Evolutionary conservation across 2,329 filamentous ascomycete species (phyloP).

Genomic region (Hirsutella thompsonii): DNA sequence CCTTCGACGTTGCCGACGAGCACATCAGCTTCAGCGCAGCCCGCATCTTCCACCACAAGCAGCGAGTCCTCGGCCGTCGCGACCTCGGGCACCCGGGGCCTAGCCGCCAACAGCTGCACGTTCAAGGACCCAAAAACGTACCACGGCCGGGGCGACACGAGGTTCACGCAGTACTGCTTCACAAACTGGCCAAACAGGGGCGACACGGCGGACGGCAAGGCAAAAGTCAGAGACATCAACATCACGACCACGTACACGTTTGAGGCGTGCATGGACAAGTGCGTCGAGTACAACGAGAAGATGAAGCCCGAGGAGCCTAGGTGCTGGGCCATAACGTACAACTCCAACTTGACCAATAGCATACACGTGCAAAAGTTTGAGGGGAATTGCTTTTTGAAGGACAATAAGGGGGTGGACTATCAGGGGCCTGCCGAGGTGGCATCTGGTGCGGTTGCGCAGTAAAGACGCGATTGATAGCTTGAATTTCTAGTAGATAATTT

Average conservation of each 20-base stretch:
- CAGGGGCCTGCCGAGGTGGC: neutral
- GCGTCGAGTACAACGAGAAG: slow-evolving; percentile 5
- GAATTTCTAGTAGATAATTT: too few species aligned
- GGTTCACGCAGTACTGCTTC: slow-evolving; percentile 8
- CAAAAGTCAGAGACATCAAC: slow-evolving; percentile 6
- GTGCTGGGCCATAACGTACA: slow-evolving; percentile 9
- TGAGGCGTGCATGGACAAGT: slow-evolving; percentile 10
- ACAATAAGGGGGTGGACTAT: slow-evolving; percentile 5
- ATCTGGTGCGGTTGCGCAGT: too few species aligned
- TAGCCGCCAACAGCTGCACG: slow-evolving; percentile 7
- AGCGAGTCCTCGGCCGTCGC: neutral
- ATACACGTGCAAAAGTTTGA: slow-evolving; percentile 3
- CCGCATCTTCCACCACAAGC: neutral
- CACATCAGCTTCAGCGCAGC: neutral
- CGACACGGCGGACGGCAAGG: slow-evolving; percentile 3
- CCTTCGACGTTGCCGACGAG: neutral
- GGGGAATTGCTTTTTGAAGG: slow-evolving; percentile 10
- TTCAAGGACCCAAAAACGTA: slow-evolving; percentile 5
- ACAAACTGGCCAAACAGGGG: slow-evolving; percentile 9
- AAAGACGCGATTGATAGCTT: too few species aligned
- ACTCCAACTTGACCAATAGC: slow-evolving; percentile 8
- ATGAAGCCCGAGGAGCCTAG: neutral
- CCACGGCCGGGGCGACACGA: slow-evolving; percentile 1
- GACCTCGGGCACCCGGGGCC: slow-evolving; percentile 5
- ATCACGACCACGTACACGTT: slow-evolving; percentile 7